Evolutionary conservation across 2,329 filamentous ascomycete genomes (phyloP).

Genomic region (Orbilia ellipsospora): DNA sequence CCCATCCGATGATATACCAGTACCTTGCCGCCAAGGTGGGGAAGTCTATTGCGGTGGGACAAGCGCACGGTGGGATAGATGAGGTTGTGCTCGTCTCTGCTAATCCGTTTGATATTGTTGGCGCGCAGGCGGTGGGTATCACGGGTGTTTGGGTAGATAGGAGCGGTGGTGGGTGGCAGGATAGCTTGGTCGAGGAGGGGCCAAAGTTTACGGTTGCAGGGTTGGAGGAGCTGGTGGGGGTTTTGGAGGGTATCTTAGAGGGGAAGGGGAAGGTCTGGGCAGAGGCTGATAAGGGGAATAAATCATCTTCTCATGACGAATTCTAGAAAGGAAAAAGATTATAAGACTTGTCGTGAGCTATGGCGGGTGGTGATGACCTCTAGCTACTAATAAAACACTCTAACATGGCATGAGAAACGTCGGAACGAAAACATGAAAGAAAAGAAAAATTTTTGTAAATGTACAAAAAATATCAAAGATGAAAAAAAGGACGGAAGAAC

Average conservation of each 20-base stretch:
- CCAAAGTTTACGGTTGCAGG: conserved; percentile 47
- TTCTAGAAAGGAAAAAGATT: not conserved
- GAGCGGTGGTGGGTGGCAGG: conserved; percentile 72
- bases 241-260: conserved; percentile 45
- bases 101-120: conserved; percentile 79
- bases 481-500: conserved; percentile 47
- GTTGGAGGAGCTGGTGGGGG: conserved; percentile 55
- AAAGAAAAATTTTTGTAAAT: conserved; percentile 65
- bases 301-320: not conserved
- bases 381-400: conserved; percentile 7
- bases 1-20: conserved; percentile 71
- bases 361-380: not conserved
- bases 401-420: conserved; percentile 71
- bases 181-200: conserved; percentile 67
- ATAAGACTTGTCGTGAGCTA: not conserved
- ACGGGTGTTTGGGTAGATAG: conserved; percentile 76
- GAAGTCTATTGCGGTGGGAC: conserved; percentile 55
- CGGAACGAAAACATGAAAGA: conserved; percentile 78
- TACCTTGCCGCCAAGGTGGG: conserved; percentile 66
- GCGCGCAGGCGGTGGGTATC: conserved; percentile 72
- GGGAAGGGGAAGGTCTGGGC: conserved; percentile 37
- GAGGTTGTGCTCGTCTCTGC: conserved; percentile 76
- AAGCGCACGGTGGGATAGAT: conserved; percentile 62
- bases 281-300: conserved; percentile 14
- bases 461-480: conserved; percentile 54